Evolutionary conservation across 805 yeast genomes (phyloP), one percentile per base, ranked within the genome.

Genomic region (Monosporozyma aerobia): DNA sequence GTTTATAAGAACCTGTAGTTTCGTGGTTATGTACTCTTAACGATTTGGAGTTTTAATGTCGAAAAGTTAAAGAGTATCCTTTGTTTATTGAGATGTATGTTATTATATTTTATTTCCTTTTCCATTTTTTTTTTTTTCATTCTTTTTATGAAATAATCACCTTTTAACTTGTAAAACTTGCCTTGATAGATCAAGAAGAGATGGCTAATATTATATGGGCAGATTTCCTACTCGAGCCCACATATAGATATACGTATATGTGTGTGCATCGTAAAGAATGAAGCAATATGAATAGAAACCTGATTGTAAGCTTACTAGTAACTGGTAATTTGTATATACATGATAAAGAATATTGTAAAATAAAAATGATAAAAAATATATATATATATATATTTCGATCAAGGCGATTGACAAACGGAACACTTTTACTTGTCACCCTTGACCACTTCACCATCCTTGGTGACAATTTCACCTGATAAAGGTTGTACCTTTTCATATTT

Each of bases 401-500:
- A 19, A 19, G 19, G 19, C 33, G 7, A 30, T 30, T 30, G 10
- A 30, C 33, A 30, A 30, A 30, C 14, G 11, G 6, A 35, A 13
- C 39, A 35, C 16, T 13, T 35, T 13, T 35, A 35, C 16, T 35
- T 35, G 16, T 35, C 16, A 35, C 11, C 19, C 44, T 48, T 23
- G 1, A 54, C 55, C 10, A 54, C 39, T 44, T 63, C 63, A 14
- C 73, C 77, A 22, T 73, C 69, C 22, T 77, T 78, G 4, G 76
- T 65, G 3, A 72, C 63, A 6, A 78, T 66, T 33, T 77, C 73
- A 16, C 84, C 84, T 6, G 77, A 70, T 40, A 87, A 71, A 5
- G 90, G 90, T 65, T 87, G 95, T 8, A 77, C 57, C 43, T 74
- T 65, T 57, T 78, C 83, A 54, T 77, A 79, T 58, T 82, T 73